Evolutionary conservation across 495 filamentous ascomycete species (phyloP).

Genomic region (Neurospora sublineolata): DNA sequence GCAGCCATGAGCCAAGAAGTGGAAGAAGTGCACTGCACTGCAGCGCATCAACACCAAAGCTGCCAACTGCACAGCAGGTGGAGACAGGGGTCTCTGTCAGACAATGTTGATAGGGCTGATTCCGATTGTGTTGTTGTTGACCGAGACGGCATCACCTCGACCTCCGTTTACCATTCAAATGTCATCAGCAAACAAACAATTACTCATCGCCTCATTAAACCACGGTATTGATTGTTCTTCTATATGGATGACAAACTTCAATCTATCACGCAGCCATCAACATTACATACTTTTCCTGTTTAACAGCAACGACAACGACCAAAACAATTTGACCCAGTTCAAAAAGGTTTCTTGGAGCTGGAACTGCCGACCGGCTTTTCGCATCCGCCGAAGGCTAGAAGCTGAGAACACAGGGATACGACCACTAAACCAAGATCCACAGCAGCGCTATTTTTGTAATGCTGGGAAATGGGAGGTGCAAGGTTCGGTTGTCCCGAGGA

Average conservation of each 20-base stretch:
- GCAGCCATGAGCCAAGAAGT: not conserved
- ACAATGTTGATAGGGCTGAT: not conserved
- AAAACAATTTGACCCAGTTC: too few relatives aligned
- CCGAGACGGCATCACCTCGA: not conserved
- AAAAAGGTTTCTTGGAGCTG: too few relatives aligned
- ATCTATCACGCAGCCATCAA: not conserved
- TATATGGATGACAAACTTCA: not conserved
- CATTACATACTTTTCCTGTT: too few relatives aligned
- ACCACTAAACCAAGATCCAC: not conserved
- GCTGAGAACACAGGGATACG: not conserved
- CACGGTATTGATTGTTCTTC: not conserved
- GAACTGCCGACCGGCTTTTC: not conserved
- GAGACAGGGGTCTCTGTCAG: not conserved
- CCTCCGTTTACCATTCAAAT: not conserved
- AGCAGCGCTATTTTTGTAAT: not conserved
- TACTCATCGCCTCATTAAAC: not conserved
- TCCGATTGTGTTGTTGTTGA: not conserved
- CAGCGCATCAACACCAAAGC: not conserved
- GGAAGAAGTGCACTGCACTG: not conserved
- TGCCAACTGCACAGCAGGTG: not conserved
- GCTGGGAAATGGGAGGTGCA: not conserved
- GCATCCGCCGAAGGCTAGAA: not conserved
- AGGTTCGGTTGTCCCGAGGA: not conserved
- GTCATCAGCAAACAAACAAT: not conserved
- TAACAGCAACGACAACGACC: too few relatives aligned